Evolutionary conservation across 208 protist genomes (phyloP).

Genomic region (Trypanosoma scelopori): DNA sequence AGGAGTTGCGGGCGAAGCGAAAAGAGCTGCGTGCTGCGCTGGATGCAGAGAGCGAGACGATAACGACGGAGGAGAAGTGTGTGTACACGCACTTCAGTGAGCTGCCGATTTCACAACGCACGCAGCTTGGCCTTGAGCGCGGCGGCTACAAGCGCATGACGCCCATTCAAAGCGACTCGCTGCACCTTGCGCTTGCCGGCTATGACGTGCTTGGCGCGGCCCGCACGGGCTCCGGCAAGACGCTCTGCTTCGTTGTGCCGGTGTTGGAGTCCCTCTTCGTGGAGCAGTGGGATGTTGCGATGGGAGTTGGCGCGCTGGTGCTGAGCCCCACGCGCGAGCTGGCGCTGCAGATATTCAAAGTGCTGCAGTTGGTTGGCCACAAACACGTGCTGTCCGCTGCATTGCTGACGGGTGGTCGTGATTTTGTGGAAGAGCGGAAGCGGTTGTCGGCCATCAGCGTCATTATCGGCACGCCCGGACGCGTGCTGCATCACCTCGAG

Average conservation of each 20-base stretch:
- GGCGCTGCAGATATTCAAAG: conserved; percentile 99
- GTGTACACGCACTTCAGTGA: conserved; percentile 67
- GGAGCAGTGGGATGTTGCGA: conserved; percentile 83
- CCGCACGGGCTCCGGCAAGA: conserved; percentile 98
- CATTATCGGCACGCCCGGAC: conserved; percentile 98
- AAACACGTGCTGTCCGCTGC: conserved; percentile 95
- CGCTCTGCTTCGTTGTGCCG: conserved; percentile 98
- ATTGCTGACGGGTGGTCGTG: conserved; percentile 98
- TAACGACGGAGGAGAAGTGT: conserved; percentile 10
- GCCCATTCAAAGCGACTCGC: conserved; percentile 94
- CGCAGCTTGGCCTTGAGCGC: conserved; percentile 88
- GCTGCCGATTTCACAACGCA: conserved; percentile 91
- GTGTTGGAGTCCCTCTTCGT: conserved; percentile 93
- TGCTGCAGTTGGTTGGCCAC: conserved; percentile 93
- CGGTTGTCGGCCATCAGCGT: conserved; percentile 96
- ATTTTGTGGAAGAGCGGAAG: conserved; percentile 93
- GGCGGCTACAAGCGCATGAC: conserved; percentile 95
- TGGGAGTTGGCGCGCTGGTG: conserved; percentile 97
- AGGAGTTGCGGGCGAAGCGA: conserved; percentile 37
- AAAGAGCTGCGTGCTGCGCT: conserved; percentile 47
- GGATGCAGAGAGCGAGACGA: conserved; percentile 46
- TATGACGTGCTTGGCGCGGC: conserved; percentile 98
- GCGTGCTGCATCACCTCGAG: conserved; percentile 98
- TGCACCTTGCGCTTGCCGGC: conserved; percentile 95
- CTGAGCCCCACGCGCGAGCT: conserved; percentile 99